Evolutionary conservation across 2,329 filamentous ascomycete genomes (phyloP).

Genomic region (Phyllosticta capitalensis): DNA sequence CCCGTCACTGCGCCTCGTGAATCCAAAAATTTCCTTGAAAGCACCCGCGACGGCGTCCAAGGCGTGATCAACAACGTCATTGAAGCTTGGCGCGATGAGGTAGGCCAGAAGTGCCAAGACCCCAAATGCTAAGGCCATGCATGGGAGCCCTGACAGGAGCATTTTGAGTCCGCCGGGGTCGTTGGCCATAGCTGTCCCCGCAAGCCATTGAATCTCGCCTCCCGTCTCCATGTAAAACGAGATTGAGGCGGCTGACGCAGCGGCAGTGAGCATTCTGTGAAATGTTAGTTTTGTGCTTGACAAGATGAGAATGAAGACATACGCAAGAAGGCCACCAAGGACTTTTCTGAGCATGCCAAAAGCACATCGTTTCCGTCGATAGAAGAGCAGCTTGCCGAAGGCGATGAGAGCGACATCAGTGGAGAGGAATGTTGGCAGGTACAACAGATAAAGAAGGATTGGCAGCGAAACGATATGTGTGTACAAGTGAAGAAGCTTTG

Average conservation of each 20-base stretch:
- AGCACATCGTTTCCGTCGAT: slow-evolving; percentile 11
- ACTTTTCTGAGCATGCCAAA: slow-evolving; percentile 12
- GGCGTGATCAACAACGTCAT: slow-evolving; percentile 15
- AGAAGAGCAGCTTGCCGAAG: slow-evolving; percentile 21
- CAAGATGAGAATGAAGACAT: slow-evolving; percentile 10
- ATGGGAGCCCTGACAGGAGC: slow-evolving; percentile 25
- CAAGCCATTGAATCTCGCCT: slow-evolving; percentile 31
- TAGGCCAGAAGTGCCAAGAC: slow-evolving; percentile 21
- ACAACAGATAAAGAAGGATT: slow-evolving; percentile 26
- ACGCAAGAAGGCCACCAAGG: slow-evolving; percentile 22
- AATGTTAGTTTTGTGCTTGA: neutral
- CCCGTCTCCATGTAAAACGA: slow-evolving; percentile 33
- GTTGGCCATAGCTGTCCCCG: slow-evolving; percentile 25
- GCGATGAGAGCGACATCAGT: slow-evolving; percentile 26
- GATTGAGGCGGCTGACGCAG: slow-evolving; percentile 27
- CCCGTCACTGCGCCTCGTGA: neutral
- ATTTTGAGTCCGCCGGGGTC: slow-evolving; percentile 31
- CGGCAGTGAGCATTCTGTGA: slow-evolving; percentile 22
- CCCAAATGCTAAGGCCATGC: slow-evolving; percentile 19
- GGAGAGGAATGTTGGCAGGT: slow-evolving; percentile 30
- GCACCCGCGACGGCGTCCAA: slow-evolving; percentile 13
- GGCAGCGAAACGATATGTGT: slow-evolving; percentile 25
- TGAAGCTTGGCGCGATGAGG: slow-evolving; percentile 21
- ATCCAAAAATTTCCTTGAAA: slow-evolving; percentile 5
- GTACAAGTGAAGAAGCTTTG: slow-evolving; percentile 26